phyloP scores from a whole-genome alignment of 73 alveolate species.

The Effrenium voratum region DNA sequence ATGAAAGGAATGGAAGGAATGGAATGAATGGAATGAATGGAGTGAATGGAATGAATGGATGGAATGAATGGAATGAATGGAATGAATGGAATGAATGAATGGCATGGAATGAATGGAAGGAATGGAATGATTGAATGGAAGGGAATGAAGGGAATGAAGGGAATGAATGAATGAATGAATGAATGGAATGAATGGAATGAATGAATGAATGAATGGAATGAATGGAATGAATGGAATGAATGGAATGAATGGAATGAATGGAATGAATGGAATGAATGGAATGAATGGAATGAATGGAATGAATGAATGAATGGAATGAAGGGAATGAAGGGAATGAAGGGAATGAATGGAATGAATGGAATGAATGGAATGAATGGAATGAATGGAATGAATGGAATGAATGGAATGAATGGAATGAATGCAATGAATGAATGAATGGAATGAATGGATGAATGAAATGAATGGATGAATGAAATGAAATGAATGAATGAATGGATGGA shows the following conservation, averaged over 20 bases:
- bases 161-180: background rate
- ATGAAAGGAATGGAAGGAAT: background rate
- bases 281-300: background rate
- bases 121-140: background rate
- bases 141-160: background rate
- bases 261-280: background rate
- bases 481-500: background rate
- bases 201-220: background rate
- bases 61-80: background rate
- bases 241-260: background rate
- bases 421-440: background rate
- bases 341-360: background rate
- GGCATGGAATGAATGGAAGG: background rate
- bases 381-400: background rate
- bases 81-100: background rate
- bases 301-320: background rate
- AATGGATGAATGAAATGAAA: background rate
- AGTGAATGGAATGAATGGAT: no score
- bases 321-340: background rate
- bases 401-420: background rate
- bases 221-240: background rate
- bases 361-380: background rate
- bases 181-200: background rate
- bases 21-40: background rate
- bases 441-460: background rate